Evolutionary conservation across 225 moss, liverwort and hornwort genomes (phyloP).

Genomic region (Asterella californica): DNA sequence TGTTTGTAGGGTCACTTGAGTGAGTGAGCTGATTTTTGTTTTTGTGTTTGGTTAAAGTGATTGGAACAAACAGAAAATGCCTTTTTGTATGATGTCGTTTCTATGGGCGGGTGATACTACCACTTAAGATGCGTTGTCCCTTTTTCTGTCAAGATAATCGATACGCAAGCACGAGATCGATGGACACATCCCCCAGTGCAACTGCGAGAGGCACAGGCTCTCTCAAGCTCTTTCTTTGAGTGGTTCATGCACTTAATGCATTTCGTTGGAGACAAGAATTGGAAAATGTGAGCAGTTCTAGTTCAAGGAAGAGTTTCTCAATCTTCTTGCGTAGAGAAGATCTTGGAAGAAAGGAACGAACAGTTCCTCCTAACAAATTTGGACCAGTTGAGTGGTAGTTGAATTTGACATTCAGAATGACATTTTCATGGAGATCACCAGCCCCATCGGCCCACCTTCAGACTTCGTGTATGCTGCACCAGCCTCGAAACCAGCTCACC

Average conservation of each 20-base stretch:
- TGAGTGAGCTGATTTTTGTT: not conserved
- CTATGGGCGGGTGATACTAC: not conserved
- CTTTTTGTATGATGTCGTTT: not conserved
- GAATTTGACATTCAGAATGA: not conserved
- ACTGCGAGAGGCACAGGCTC: not conserved
- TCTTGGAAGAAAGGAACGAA: not conserved
- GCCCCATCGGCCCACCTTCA: not conserved
- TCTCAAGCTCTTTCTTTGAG: not conserved
- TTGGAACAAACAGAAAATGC: not conserved
- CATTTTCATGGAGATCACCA: not conserved
- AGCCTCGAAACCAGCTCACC: not conserved
- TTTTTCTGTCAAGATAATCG: not conserved
- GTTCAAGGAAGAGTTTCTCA: not conserved
- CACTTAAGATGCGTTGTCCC: not conserved
- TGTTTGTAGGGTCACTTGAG: slow-evolving; percentile 3
- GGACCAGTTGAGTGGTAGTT: not conserved
- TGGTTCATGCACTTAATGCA: not conserved
- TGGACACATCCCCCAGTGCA: not conserved
- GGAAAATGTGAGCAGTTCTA: not conserved
- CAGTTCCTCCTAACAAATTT: too few relatives aligned
- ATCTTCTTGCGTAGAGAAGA: not conserved
- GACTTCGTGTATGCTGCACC: not conserved
- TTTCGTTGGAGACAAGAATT: not conserved
- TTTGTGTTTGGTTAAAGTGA: not conserved
- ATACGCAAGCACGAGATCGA: not conserved